Conservation (phyloP, 768 basidiomycete genomes). For the Strobilomyces confusus region DNA sequence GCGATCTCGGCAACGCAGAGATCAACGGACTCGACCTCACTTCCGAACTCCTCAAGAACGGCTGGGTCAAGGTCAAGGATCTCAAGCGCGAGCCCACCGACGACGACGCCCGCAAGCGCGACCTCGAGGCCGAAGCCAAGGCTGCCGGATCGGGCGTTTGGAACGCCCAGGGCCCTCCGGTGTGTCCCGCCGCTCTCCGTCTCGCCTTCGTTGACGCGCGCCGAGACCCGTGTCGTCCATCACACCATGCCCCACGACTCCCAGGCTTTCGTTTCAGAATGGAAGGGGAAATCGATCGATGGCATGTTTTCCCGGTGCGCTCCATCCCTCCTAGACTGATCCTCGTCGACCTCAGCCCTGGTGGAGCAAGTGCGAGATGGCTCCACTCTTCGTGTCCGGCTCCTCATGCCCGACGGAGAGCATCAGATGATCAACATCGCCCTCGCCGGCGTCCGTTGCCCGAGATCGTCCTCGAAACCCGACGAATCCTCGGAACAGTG, state of each 20-base stretch:
- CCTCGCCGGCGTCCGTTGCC: constrained; percentile 76
- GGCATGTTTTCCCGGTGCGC: constrained; percentile 41
- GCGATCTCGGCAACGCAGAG: constrained; percentile 77
- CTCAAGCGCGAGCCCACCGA: constrained; percentile 78
- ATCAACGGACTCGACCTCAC: constrained; percentile 70
- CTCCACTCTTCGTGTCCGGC: constrained; percentile 81
- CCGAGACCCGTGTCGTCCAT: constrained; percentile 66
- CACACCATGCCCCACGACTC: constrained; percentile 90
- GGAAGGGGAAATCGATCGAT: constrained; percentile 89
- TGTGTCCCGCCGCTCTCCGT: constrained; percentile 21
- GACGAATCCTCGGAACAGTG: constrained; percentile 79
- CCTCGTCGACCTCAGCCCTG: constrained; percentile 49
- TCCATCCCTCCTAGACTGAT: constrained; percentile 6
- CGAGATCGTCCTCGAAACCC: constrained; percentile 64
- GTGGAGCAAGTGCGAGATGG: constrained; percentile 95
- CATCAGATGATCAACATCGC: constrained; percentile 90
- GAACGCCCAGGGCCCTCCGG: constrained; percentile 79
- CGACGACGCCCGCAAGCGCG: constrained; percentile 67
- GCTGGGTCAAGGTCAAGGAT: constrained; percentile 95
- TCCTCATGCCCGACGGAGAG: constrained; percentile 82
- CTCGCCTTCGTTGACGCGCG: not conserved
- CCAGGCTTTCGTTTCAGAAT: constrained; percentile 81
- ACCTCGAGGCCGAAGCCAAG: constrained; percentile 75
- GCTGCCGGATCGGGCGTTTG: constrained; percentile 76
- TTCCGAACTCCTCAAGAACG: constrained; percentile 73